These are phyloP conservation scores for Phytophthora citrophthora DNA, from an alignment of 352 stramenopile species.

Conservation along the genomic window DNA sequence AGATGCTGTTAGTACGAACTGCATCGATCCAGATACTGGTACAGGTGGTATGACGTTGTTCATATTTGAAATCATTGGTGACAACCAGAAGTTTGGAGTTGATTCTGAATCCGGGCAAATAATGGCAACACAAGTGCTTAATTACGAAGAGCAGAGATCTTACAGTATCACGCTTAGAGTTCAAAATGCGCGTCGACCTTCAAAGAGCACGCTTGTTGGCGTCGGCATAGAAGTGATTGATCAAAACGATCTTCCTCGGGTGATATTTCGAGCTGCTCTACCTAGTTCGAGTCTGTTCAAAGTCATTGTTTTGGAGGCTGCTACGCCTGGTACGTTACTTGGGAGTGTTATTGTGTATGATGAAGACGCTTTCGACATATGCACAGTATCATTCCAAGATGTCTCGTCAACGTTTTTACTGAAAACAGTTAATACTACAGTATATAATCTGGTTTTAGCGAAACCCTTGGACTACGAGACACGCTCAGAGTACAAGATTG, in stretches of 20 bases:
- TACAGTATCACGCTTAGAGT: slow-evolving; percentile 26
- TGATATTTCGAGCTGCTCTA: slow-evolving; percentile 18
- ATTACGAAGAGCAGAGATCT: slow-evolving; percentile 19
- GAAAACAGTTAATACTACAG: slow-evolving; percentile 8
- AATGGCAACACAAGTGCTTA: slow-evolving; percentile 4
- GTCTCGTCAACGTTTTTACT: slow-evolving; percentile 12
- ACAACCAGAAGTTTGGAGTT: slow-evolving; percentile 7
- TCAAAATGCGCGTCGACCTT: slow-evolving; percentile 19
- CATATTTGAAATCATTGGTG: slow-evolving; percentile 46
- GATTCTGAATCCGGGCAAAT: slow-evolving; percentile 18
- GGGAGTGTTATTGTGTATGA: slow-evolving; percentile 21
- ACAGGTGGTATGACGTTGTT: slow-evolving; percentile 29
- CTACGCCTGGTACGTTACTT: slow-evolving; percentile 18
- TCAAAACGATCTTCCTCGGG: slow-evolving; percentile 22
- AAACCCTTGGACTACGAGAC: slow-evolving; percentile 33
- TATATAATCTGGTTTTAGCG: slow-evolving; percentile 15
- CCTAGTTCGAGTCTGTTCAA: slow-evolving; percentile 2
- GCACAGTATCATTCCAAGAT: slow-evolving; percentile 5
- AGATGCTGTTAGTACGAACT: slow-evolving; percentile 45
- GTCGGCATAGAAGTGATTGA: slow-evolving; percentile 17
- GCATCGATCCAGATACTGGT: slow-evolving; percentile 51
- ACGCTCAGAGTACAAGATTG: slow-evolving; percentile 13
- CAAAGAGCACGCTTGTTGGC: slow-evolving; percentile 20
- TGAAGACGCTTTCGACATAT: slow-evolving; percentile 29
- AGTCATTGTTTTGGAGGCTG: slow-evolving; percentile 20